A percentile compares a stretch with the other conserved stretches of the same genome.
phyloP scores from a whole-genome alignment of 352 stramenopile genomes.

The Paralagenidium karlingii region DNA sequence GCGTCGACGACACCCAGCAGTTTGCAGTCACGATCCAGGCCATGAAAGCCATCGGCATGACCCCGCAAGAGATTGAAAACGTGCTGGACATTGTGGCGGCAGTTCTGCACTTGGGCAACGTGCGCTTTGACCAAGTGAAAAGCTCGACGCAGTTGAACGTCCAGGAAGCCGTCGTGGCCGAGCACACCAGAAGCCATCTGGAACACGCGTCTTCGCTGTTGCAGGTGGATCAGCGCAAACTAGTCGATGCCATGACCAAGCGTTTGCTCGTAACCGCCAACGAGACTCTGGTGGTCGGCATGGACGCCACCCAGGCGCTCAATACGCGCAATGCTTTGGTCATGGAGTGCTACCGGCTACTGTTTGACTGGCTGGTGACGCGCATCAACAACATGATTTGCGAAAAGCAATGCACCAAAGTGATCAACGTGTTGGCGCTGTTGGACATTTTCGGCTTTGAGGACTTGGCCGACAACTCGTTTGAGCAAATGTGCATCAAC shows the following conservation, averaged over 20 bases:
- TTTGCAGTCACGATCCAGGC: slow-evolving; percentile 35
- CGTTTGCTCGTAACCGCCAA: slow-evolving; percentile 46
- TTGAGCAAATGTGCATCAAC: slow-evolving; percentile 88
- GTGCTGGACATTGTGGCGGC: slow-evolving; percentile 69
- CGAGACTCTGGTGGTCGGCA: slow-evolving; percentile 55
- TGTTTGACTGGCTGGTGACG: slow-evolving; percentile 93
- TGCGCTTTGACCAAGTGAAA: slow-evolving; percentile 40
- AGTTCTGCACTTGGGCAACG: slow-evolving; percentile 82
- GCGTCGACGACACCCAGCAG: too few species aligned
- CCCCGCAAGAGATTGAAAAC: slow-evolving; percentile 29
- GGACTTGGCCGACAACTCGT: slow-evolving; percentile 75
- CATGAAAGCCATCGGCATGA: slow-evolving; percentile 75
- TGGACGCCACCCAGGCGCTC: slow-evolving; percentile 46
- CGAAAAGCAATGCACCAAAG: slow-evolving; percentile 25
- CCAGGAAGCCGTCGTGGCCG: neutral
- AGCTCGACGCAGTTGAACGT: neutral
- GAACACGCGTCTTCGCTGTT: slow-evolving; percentile 37
- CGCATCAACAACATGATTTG: slow-evolving; percentile 84
- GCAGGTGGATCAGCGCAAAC: slow-evolving; percentile 29
- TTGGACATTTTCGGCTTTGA: slow-evolving; percentile 87
- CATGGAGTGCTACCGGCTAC: slow-evolving; percentile 87
- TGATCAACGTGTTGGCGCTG: slow-evolving; percentile 20
- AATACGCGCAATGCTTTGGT: slow-evolving; percentile 82
- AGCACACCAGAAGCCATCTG: neutral
- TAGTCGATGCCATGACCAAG: slow-evolving; percentile 50